These are phyloP conservation scores for Candida anutae DNA, from an alignment of 1,139 yeast species.

Conservation along the genomic window DNA sequence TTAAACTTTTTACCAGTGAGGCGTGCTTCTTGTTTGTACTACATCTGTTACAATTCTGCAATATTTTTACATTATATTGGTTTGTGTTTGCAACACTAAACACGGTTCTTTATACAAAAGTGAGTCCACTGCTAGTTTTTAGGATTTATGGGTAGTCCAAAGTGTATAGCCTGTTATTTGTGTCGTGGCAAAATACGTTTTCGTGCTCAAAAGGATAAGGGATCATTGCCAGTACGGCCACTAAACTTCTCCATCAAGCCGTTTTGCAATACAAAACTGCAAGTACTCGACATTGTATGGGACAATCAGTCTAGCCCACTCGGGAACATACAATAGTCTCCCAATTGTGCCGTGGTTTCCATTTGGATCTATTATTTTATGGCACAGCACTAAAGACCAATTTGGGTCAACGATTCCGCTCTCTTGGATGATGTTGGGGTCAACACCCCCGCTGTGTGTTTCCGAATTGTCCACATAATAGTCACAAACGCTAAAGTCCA, in stretches of 20 bases:
- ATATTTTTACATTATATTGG: no score
- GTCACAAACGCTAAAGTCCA: constrained; percentile 41
- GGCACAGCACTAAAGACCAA: constrained; percentile 40
- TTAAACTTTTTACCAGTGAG: no score
- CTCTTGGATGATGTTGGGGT: constrained; percentile 14
- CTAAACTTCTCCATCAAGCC: constrained; percentile 2
- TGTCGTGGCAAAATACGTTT: no score
- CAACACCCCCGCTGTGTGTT: constrained; percentile 18
- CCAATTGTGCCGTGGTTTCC: constrained; percentile 36
- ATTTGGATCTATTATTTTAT: constrained; percentile 41
- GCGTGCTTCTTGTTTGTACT: no score
- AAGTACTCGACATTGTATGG: constrained; percentile 29
- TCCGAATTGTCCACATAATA: constrained; percentile 51
- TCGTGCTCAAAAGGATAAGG: no score
- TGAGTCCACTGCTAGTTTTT: no score
- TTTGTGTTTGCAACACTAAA: no score
- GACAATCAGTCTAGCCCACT: constrained; percentile 12
- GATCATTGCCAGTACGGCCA: no score
- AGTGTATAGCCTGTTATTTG: no score
- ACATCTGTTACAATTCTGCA: no score
- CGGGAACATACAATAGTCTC: constrained; percentile 40
- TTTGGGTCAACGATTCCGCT: constrained; percentile 9
- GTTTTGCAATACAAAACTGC: constrained; percentile 36
- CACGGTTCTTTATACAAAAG: no score
- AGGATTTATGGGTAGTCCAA: no score